Conservation (phyloP, 306 rosid genomes). For the Acacia melanoxylon region DNA sequence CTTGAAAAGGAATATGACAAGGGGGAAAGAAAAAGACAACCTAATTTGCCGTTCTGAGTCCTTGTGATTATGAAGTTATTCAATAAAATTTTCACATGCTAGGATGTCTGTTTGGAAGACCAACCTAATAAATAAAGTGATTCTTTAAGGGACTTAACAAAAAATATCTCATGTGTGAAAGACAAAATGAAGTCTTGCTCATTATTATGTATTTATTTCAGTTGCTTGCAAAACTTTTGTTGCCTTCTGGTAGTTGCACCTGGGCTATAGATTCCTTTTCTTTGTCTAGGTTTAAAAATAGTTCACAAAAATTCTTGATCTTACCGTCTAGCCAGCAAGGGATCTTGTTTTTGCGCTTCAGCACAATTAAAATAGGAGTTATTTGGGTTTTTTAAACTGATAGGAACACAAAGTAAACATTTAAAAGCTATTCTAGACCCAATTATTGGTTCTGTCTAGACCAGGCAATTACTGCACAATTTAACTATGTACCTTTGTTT, state of each 20-base stretch:
- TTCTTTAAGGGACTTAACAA: neutral
- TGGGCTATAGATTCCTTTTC: neutral
- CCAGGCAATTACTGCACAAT: conserved; percentile 3
- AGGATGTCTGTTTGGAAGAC: neutral
- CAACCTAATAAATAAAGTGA: neutral
- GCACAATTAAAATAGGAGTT: neutral
- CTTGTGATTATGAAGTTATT: neutral
- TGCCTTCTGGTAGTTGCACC: neutral
- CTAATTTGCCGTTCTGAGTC: neutral
- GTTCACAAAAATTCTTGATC: neutral
- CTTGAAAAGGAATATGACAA: neutral
- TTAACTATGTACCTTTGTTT: neutral
- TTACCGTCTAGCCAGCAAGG: neutral
- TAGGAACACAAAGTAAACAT: neutral
- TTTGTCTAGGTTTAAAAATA: neutral
- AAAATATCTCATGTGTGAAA: neutral
- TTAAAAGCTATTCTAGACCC: neutral
- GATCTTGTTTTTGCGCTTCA: neutral
- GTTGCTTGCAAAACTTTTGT: neutral
- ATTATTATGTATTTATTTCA: neutral
- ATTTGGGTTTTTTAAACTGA: neutral
- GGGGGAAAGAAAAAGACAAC: neutral
- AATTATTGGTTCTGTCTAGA: neutral
- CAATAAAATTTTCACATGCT: neutral
- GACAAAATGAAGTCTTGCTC: neutral